phyloP scores from a whole-genome alignment of 345 rosid species.

The Arabidopsis arenosa region DNA sequence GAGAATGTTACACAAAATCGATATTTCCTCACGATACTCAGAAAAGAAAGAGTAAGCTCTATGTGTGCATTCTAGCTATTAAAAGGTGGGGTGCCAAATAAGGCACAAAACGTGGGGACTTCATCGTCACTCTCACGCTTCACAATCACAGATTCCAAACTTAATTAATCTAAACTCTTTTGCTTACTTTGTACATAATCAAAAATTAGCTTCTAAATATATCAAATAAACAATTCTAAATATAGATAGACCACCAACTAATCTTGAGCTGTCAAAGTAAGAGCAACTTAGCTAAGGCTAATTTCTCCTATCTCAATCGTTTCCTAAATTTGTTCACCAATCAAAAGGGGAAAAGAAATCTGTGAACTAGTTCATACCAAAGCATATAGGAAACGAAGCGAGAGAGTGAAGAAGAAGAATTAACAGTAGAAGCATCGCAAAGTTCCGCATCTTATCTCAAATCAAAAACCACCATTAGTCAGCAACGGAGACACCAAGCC shows the following conservation, averaged over 20 bases:
- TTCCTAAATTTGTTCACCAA: slow-evolving; percentile 8
- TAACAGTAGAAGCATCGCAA: slow-evolving; percentile 48
- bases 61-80: neutral
- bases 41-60: slow-evolving; percentile 15
- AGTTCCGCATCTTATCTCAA: slow-evolving; percentile 56
- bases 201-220: slow-evolving; percentile 26
- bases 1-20: neutral
- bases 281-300: slow-evolving; percentile 14
- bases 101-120: slow-evolving; percentile 21
- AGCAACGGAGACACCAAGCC: slow-evolving; percentile 31
- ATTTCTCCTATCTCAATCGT: neutral
- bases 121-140: slow-evolving; percentile 35
- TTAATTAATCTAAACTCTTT: slow-evolving; percentile 16
- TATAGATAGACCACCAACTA: slow-evolving; percentile 42
- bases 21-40: slow-evolving; percentile 16
- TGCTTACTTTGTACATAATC: slow-evolving; percentile 37
- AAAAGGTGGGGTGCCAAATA: slow-evolving; percentile 10
- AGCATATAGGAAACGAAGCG: slow-evolving; percentile 48
- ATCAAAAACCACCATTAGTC: slow-evolving; percentile 32
- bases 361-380: slow-evolving; percentile 27
- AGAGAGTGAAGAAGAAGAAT: slow-evolving; percentile 55
- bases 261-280: slow-evolving; percentile 40
- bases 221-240: slow-evolving; percentile 41
- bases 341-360: slow-evolving; percentile 14
- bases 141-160: slow-evolving; percentile 34